Percentiles rank a stretch among this genome's conserved stretches.
Evolutionary conservation across 2,329 filamentous ascomycete species (phyloP).

Genomic region (Fusarium nodosum): DNA sequence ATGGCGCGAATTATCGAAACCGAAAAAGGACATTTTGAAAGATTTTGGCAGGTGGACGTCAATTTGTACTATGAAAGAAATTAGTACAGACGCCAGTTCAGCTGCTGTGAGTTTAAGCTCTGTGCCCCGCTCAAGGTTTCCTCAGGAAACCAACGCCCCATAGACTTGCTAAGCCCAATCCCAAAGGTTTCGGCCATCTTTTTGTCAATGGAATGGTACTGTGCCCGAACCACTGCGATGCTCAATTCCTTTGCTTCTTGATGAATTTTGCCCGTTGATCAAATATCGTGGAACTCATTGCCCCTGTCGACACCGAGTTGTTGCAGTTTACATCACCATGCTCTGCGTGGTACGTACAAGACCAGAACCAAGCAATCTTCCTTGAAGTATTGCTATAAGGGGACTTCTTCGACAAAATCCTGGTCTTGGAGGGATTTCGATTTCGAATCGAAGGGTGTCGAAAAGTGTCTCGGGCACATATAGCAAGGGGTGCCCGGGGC

Average conservation of each 20-base stretch:
- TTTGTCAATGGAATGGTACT: not conserved
- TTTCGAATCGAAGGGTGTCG: not conserved
- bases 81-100: constrained; percentile 41
- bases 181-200: not conserved
- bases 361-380: not conserved
- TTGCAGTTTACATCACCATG: not conserved
- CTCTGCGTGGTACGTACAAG: not conserved
- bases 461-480: constrained; percentile 1
- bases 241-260: not conserved
- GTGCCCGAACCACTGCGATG: not conserved
- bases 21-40: constrained; percentile 87
- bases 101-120: constrained; percentile 37
- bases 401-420: not conserved
- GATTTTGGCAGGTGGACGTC: constrained; percentile 42
- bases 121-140: constrained; percentile 38
- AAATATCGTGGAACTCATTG: not conserved
- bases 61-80: constrained; percentile 44
- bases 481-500: not conserved
- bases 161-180: constrained; percentile 6
- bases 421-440: not conserved
- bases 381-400: too few species aligned
- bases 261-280: not conserved
- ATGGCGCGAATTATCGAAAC: constrained; percentile 81
- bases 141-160: constrained; percentile 9
- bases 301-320: not conserved